Percentiles rank a stretch among this genome's conserved stretches.
Conservation (phyloP, 2,329 filamentous ascomycete genomes). For the Exophiala spinifera region DNA sequence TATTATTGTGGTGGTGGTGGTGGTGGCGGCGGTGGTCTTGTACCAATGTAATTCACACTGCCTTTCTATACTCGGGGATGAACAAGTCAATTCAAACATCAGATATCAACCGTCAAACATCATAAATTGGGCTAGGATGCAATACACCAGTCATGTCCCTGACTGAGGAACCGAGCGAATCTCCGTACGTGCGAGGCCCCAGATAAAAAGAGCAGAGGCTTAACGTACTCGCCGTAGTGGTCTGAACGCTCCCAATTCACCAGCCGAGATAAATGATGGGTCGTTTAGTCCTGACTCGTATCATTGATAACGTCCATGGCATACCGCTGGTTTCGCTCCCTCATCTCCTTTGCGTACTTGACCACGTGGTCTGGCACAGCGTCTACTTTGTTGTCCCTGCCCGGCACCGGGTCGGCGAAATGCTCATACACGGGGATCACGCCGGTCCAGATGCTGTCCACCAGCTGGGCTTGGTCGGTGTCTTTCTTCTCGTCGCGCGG, state of each 20-base stretch:
- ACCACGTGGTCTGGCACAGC: slow-evolving; percentile 61
- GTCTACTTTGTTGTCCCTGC: slow-evolving; percentile 56
- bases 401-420: slow-evolving; percentile 62
- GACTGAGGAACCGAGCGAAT: too few species aligned
- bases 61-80: too few species aligned
- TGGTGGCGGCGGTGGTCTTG: too few species aligned
- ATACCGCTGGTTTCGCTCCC: slow-evolving; percentile 43
- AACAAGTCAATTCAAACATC: too few species aligned
- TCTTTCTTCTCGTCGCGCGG: slow-evolving; percentile 60
- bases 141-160: too few species aligned
- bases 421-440: slow-evolving; percentile 61
- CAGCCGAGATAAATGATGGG: background rate
- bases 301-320: slow-evolving; percentile 32
- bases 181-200: too few species aligned
- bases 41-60: too few species aligned
- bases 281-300: slow-evolving; percentile 13
- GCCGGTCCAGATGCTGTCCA: slow-evolving; percentile 55
- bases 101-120: too few species aligned
- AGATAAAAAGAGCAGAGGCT: too few species aligned
- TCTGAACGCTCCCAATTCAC: slow-evolving; percentile 10
- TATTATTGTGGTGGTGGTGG: too few species aligned
- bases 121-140: too few species aligned
- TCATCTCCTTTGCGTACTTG: slow-evolving; percentile 50
- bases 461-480: slow-evolving; percentile 47
- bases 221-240: too few species aligned